phyloP scores from a whole-genome alignment of 768 basidiomycete species.

The Boletus reticuloceps region DNA sequence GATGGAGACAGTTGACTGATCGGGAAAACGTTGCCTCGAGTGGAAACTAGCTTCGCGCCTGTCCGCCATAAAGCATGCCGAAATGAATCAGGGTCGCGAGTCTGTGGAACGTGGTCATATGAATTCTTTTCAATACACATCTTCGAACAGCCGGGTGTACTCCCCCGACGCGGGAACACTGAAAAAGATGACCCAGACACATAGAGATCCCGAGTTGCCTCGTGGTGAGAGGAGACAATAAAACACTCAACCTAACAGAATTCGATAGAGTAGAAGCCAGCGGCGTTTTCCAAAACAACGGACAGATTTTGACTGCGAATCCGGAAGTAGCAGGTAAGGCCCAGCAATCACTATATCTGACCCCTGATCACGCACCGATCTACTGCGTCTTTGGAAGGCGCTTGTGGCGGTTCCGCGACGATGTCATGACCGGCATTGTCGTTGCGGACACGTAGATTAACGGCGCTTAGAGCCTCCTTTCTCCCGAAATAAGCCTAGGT shows the following conservation, averaged over 20 bases:
- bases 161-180: not conserved
- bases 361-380: slow-evolving; percentile 26
- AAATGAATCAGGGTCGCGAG: slow-evolving; percentile 31
- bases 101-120: slow-evolving; percentile 3
- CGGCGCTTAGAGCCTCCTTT: slow-evolving; percentile 8
- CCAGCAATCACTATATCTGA: slow-evolving; percentile 23
- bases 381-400: slow-evolving; percentile 20
- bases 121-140: slow-evolving; percentile 4
- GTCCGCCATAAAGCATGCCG: slow-evolving; percentile 21
- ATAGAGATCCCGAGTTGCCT: slow-evolving; percentile 2
- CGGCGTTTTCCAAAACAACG: slow-evolving; percentile 24
- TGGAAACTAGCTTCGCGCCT: slow-evolving; percentile 1
- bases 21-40: slow-evolving; percentile 18
- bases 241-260: slow-evolving; percentile 1
- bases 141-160: not conserved
- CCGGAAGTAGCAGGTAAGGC: slow-evolving; percentile 25
- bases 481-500: slow-evolving; percentile 8
- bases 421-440: slow-evolving; percentile 21
- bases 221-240: not conserved
- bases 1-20: slow-evolving; percentile 9
- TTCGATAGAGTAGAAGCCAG: slow-evolving; percentile 12
- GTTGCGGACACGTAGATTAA: slow-evolving; percentile 25
- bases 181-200: not conserved
- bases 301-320: slow-evolving; percentile 25
- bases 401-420: slow-evolving; percentile 28